Percentiles rank a stretch among this genome's conserved stretches.
Evolutionary conservation across 208 protist genomes (phyloP).

Genomic region (Acanthamoeba rhysodes): DNA sequence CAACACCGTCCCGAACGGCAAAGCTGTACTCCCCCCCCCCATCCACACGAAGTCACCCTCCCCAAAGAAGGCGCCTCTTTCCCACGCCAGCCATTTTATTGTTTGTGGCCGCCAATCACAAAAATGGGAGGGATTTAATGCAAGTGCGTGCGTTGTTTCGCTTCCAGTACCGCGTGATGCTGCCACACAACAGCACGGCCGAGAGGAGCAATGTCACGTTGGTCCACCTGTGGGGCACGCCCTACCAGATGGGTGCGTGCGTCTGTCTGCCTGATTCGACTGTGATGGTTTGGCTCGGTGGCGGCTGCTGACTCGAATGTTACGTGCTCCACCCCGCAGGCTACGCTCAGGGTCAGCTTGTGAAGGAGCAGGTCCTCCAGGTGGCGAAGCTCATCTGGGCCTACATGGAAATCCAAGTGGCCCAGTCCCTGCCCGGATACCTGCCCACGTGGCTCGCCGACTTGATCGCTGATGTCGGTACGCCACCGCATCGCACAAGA

Average conservation of each 20-base stretch:
- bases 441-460: conserved; percentile 54
- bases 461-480: conserved; percentile 68
- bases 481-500: background rate
- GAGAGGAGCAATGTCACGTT: conserved; percentile 53
- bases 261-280: too few relatives aligned
- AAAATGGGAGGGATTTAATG: background rate
- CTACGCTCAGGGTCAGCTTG: conserved; percentile 74
- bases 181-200: conserved; percentile 57
- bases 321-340: conserved; percentile 54
- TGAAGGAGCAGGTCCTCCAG: conserved; percentile 64
- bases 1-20: conserved; percentile 74
- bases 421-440: conserved; percentile 26
- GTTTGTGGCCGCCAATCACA: background rate
- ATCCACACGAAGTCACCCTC: background rate
- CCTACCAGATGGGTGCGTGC: conserved; percentile 33
- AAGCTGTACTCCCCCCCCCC: background rate
- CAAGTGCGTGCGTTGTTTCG: background rate
- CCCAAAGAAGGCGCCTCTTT: too few relatives aligned
- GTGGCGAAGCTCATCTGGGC: conserved; percentile 52
- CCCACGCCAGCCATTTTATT: too few relatives aligned
- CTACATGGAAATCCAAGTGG: conserved; percentile 76
- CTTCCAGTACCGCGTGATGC: background rate
- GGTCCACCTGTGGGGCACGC: conserved; percentile 79
- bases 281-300: background rate
- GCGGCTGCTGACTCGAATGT: background rate